Percentiles rank a stretch among this genome's conserved stretches.
These are phyloP conservation scores for Leccinum aurantiacum DNA, from an alignment of 768 basidiomycete species.

Conservation along the genomic window DNA sequence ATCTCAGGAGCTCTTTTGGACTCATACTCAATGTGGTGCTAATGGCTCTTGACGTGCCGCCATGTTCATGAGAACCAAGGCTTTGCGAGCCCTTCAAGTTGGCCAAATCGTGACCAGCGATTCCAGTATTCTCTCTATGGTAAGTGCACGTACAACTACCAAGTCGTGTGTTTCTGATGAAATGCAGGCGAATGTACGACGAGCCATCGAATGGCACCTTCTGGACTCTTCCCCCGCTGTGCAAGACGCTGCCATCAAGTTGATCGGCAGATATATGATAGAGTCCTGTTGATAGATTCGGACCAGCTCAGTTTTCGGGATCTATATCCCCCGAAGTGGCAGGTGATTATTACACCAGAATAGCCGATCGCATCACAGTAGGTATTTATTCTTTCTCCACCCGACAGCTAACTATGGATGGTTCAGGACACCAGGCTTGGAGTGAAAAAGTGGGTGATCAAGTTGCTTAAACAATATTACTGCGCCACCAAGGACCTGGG, in stretches of 20 bases:
- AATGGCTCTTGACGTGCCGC: slow-evolving; percentile 75
- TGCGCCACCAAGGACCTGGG: too few relatives aligned
- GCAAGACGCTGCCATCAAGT: slow-evolving; percentile 93
- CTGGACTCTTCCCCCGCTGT: slow-evolving; percentile 92
- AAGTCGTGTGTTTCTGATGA: slow-evolving; percentile 3
- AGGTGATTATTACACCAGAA: slow-evolving; percentile 82
- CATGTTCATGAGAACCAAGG: slow-evolving; percentile 96
- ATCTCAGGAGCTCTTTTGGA: slow-evolving; percentile 76
- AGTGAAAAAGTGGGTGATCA: too few relatives aligned
- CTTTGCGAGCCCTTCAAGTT: slow-evolving; percentile 81
- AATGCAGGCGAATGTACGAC: slow-evolving; percentile 69
- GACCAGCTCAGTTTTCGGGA: too few relatives aligned
- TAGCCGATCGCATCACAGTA: slow-evolving; percentile 90
- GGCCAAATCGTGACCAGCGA: slow-evolving; percentile 90
- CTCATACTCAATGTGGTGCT: slow-evolving; percentile 81
- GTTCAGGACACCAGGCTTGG: slow-evolving; percentile 87
- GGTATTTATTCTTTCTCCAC: slow-evolving; percentile 24
- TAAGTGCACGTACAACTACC: slow-evolving; percentile 36
- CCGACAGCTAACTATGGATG: background rate
- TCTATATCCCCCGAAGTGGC: slow-evolving; percentile 72
- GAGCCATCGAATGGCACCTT: slow-evolving; percentile 86
- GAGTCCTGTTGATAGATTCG: slow-evolving; percentile 34
- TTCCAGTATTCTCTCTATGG: slow-evolving; percentile 73
- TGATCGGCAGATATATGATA: slow-evolving; percentile 97
- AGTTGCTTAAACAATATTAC: too few relatives aligned